These are phyloP conservation scores for Styphnolobium japonicum DNA, from an alignment of 306 rosid genomes.

Conservation along the genomic window DNA sequence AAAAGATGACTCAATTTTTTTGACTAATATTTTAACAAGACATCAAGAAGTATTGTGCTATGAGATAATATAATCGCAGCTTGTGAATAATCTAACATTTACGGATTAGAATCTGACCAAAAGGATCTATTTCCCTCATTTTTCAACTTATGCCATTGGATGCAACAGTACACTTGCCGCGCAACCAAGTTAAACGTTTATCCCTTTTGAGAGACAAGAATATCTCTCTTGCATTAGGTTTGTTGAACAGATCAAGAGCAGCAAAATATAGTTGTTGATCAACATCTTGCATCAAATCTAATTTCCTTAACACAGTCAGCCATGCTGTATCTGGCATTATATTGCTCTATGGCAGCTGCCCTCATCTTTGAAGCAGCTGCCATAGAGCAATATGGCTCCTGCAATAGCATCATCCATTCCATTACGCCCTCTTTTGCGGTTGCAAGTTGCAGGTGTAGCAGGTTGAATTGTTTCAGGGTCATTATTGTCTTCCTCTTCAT, in stretches of 20 bases:
- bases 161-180: conserved; percentile 42
- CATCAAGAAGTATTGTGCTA: neutral
- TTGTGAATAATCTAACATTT: neutral
- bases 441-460: conserved; percentile 35
- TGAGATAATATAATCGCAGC: too few species aligned
- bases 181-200: conserved; percentile 69
- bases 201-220: conserved; percentile 68
- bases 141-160: conserved; percentile 31
- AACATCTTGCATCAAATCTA: conserved; percentile 62
- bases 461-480: conserved; percentile 42
- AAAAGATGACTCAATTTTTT: neutral
- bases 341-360: conserved; percentile 55
- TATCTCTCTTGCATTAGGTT: conserved; percentile 62
- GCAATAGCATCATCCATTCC: conserved; percentile 68
- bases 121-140: neutral
- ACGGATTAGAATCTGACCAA: neutral
- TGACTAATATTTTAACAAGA: neutral
- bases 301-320: conserved; percentile 63
- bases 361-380: conserved; percentile 73
- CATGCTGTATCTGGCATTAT: conserved; percentile 47
- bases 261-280: conserved; percentile 61
- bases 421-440: conserved; percentile 66
- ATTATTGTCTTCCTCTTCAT: conserved; percentile 47
- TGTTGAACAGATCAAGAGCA: conserved; percentile 66
- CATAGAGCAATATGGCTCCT: conserved; percentile 73